Base-by-base conservation (phyloP, 2,329 filamentous ascomycete species). In the Dothideomycetes sp. region DNA sequence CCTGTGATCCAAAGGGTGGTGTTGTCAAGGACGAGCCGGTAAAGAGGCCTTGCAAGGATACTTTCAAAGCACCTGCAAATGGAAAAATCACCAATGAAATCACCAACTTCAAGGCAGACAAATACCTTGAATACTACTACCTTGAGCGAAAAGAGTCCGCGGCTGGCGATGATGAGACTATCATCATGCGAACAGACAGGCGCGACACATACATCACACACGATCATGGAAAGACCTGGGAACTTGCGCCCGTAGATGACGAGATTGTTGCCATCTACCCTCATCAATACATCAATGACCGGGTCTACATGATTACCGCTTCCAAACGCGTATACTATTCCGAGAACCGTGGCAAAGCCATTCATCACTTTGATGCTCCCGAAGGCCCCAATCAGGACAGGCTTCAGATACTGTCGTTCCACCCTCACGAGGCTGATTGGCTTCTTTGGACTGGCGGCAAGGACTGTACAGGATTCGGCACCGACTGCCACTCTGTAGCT, bases 181-280 rank as follows among this genome's bases (percentile, higher is more conserved):
- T 82, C 35, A 64, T 82, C 45, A 69, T 79, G 69, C 72, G 68
- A 44, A 80, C 68, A 38, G 62, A 70, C 44, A 60, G 71, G 35
- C 64, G 72, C 10, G 68, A 79, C 36, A 71, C 94, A 14, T 87
- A 72, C 60, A 71, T 93, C 40, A 84, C 84, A 0, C 75, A 79
- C 39, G 79, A 98, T 55, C 89, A 95, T 53, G 91, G 91, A 53
- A 94, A 94, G 64, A 79, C 64, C 2, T 98, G 91, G 89, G 66
- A 77, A 17, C 66, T 57, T 31, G 60, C 65, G 11, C 71, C 93
- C 3, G 69, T 83, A 42, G 75, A 77, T 22, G 77, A 88, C 48
- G 67, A 77, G 2, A 75, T 96, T 41, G 65, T 72, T 33, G 69
- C 65, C 15, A 84, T 98, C 48, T 73, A 81, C 41, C 83, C 82